These are phyloP conservation scores for Calamus simplicifolius DNA, from an alignment of 176 grass and related monocot genomes.

Conservation along the genomic window DNA sequence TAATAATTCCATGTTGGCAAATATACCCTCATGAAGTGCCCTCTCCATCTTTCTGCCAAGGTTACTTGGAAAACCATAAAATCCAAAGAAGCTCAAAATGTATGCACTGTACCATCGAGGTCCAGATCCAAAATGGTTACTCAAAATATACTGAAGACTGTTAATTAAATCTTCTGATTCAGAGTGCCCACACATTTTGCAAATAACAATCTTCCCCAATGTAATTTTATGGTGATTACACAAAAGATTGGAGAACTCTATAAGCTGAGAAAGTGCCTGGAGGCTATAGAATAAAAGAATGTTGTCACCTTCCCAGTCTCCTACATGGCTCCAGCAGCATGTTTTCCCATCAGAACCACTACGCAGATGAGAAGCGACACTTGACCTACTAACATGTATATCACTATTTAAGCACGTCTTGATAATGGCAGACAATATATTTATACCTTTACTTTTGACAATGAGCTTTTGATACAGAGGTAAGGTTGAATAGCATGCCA, in stretches of 20 bases:
- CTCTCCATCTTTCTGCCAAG: slow-evolving; percentile 51
- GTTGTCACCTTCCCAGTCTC: slow-evolving; percentile 68
- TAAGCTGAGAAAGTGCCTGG: slow-evolving; percentile 49
- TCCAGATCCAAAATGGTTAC: slow-evolving; percentile 33
- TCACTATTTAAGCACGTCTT: slow-evolving; percentile 45
- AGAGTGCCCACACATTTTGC: slow-evolving; percentile 31
- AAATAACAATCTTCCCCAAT: slow-evolving; percentile 28
- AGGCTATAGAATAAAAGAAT: slow-evolving; percentile 61
- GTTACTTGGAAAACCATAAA: slow-evolving; percentile 49
- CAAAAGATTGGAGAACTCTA: slow-evolving; percentile 31
- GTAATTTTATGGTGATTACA: slow-evolving; percentile 33
- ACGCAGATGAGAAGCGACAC: slow-evolving; percentile 48
- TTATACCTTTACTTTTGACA: slow-evolving; percentile 30
- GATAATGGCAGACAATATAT: slow-evolving; percentile 43
- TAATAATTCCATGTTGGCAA: slow-evolving; percentile 52
- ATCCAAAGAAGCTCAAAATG: slow-evolving; percentile 82
- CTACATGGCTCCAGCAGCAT: slow-evolving; percentile 38
- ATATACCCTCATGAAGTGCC: slow-evolving; percentile 35
- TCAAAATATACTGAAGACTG: slow-evolving; percentile 44
- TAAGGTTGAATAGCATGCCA: slow-evolving; percentile 49
- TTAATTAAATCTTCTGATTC: slow-evolving; percentile 31
- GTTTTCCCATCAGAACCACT: slow-evolving; percentile 46
- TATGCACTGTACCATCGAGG: slow-evolving; percentile 52
- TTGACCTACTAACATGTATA: slow-evolving; percentile 44
- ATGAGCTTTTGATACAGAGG: slow-evolving; percentile 43